Percentiles rank a stretch among this genome's conserved stretches.
Conservation (phyloP, 1,284 basidiomycete species). For the Sporisorium scitamineum region DNA sequence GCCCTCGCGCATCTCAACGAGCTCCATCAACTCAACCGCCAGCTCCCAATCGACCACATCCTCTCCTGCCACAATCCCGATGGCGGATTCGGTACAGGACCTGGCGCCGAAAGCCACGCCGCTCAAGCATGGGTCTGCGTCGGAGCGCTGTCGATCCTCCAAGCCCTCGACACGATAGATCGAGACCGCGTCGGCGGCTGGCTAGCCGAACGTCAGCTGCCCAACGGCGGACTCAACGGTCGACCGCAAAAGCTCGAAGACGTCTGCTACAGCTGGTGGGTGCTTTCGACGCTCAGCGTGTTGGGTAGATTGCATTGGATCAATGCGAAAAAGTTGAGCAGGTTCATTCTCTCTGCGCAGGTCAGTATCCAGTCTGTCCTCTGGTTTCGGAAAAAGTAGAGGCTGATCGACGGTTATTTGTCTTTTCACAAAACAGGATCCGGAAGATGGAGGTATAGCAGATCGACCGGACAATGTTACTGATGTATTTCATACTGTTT, state of each 20-base stretch:
- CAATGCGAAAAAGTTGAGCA: slow-evolving; percentile 80
- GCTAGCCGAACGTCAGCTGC: slow-evolving; percentile 91
- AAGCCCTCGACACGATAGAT: slow-evolving; percentile 75
- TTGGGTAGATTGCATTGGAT: slow-evolving; percentile 89
- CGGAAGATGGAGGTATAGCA: slow-evolving; percentile 90
- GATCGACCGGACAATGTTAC: slow-evolving; percentile 92
- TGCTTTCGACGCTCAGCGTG: slow-evolving; percentile 87
- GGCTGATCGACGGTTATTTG: neutral
- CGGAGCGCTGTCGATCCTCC: slow-evolving; percentile 86
- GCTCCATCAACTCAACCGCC: slow-evolving; percentile 73
- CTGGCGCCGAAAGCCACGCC: slow-evolving; percentile 91
- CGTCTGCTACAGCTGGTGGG: slow-evolving; percentile 98
- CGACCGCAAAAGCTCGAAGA: slow-evolving; percentile 98
- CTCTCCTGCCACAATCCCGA: slow-evolving; percentile 88
- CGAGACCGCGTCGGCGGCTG: slow-evolving; percentile 81
- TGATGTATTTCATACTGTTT: slow-evolving; percentile 95
- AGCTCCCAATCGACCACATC: slow-evolving; percentile 80
- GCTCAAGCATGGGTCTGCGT: slow-evolving; percentile 93
- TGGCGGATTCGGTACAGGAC: slow-evolving; percentile 86
- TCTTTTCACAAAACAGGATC: slow-evolving; percentile 75
- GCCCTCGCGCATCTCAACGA: slow-evolving; percentile 80
- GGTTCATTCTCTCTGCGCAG: slow-evolving; percentile 90
- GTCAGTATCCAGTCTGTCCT: slow-evolving; percentile 71
- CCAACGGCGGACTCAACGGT: slow-evolving; percentile 93
- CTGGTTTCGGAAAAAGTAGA: neutral